phyloP scores from a whole-genome alignment of 805 yeast genomes.

The Saccharomycopsis oosterbeekiorum region DNA sequence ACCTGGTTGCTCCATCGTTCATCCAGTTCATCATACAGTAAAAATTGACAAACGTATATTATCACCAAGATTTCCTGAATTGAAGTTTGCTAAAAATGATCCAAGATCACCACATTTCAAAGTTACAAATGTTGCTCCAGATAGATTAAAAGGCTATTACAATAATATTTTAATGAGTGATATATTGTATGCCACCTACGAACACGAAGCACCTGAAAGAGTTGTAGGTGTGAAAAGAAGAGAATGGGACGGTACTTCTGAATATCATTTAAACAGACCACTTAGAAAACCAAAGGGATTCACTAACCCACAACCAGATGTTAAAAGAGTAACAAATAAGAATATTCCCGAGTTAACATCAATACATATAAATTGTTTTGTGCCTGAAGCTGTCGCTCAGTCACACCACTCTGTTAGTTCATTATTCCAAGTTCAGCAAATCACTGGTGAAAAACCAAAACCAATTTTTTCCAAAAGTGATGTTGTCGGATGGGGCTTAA shows the following conservation, averaged over 20 bases:
- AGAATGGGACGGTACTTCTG: conserved; percentile 80
- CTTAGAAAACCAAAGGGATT: conserved; percentile 67
- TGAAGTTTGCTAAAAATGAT: conserved; percentile 60
- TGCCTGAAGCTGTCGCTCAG: conserved; percentile 58
- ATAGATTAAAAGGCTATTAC: conserved; percentile 71
- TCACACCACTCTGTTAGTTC: conserved; percentile 70
- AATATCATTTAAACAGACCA: conserved; percentile 81
- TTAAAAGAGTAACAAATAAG: conserved; percentile 52
- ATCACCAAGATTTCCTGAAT: conserved; percentile 63
- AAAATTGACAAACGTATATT: conserved; percentile 63
- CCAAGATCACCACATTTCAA: conserved; percentile 68
- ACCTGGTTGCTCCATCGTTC: conserved; percentile 61
- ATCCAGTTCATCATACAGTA: conserved; percentile 88
- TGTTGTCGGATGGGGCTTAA: conserved; percentile 75
- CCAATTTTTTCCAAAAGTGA: conserved; percentile 67
- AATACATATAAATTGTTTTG: conserved; percentile 71
- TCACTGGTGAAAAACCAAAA: conserved; percentile 82
- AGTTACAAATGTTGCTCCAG: conserved; percentile 69
- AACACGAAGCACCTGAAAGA: conserved; percentile 46
- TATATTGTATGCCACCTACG: conserved; percentile 64
- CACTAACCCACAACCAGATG: conserved; percentile 62
- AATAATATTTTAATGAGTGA: conserved; percentile 66
- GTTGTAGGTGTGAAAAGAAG: conserved; percentile 60
- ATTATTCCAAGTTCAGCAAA: conserved; percentile 74
- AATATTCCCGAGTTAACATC: conserved; percentile 65